Conservation (phyloP, 164 flowering plant genomes). For the Chimonanthus praecox region DNA sequence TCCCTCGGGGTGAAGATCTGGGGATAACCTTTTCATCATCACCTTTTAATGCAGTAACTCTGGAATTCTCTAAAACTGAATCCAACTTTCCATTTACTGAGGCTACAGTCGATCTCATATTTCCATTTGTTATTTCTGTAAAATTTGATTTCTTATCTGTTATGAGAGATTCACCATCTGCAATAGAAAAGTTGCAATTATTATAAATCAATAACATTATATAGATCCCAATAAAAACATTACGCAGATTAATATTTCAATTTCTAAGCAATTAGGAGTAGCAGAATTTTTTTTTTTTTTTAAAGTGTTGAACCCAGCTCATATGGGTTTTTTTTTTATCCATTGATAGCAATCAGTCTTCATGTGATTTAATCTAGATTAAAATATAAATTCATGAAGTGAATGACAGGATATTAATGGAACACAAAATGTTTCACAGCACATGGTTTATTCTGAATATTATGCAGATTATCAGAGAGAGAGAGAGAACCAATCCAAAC, state of each 20-base stretch:
- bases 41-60: constrained; percentile 15
- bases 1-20: constrained; percentile 6
- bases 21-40: constrained; percentile 17
- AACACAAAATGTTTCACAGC: neutral
- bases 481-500: constrained; percentile 80
- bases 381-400: too few species aligned
- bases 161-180: constrained; percentile 52
- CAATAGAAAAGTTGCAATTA: neutral
- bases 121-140: constrained; percentile 15
- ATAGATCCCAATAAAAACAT: neutral
- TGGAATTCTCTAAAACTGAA: constrained; percentile 19
- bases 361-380: neutral
- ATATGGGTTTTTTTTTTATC: neutral
- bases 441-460: too few species aligned
- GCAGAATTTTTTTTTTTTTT: neutral
- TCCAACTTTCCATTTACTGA: constrained; percentile 20
- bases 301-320: neutral
- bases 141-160: constrained; percentile 14
- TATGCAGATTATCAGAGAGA: neutral
- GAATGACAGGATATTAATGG: neutral
- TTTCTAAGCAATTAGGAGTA: neutral
- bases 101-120: constrained; percentile 22
- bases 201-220: neutral
- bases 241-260: neutral
- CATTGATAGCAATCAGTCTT: neutral